Base-by-base conservation (phyloP, 192 early-diverging fungal genomes). In the Gaertneriomyces sp. region DNA sequence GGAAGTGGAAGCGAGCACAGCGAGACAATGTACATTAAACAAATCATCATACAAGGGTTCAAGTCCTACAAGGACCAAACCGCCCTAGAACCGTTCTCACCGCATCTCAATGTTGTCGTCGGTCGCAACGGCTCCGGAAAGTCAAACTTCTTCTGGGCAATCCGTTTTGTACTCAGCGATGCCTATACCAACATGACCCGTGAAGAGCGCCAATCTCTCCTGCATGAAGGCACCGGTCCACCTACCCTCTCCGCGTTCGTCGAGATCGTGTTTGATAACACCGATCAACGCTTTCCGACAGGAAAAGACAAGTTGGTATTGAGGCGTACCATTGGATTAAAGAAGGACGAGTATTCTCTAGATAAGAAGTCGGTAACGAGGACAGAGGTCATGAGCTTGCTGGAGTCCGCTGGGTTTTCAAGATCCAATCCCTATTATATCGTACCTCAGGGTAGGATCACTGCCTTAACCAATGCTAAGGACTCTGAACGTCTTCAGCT, bases 1-100 rank as follows among this genome's bases (percentile, higher is more conserved):
- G 25, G 2, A 2, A 33, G 25, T 33, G 25, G 25, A 33, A 33
- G 25, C 25, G 25, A 33, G 2, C 25, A 33, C 25, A 33, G 25
- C 25, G 25, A 33, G 25, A 33, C 25, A 33, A 33, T 33, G 25
- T 33, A 33, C 2, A 33, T 33, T 2, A 33, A 33, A 33, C 58
- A 90, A 88, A 93, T 98, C 69, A 86, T 89, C 43, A 99, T 99
- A 63, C 93, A 95, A 71, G 97, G 97, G 52, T 99, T 99, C 87
- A 99, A 99, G 79, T 96, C 93, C 71, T 99, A 98, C 79, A 95
- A 95, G 74, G 92, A 99, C 64, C 94, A 97, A 74, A 96, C 90
- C 12, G 82, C 85, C 16, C 91, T 93, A 51, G 93, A 97, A 45
- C 92, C 92, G 5, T 94, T 99, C 71, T 93, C 91, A 68, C 87